A percentile compares a stretch with the other conserved stretches of the same genome.
phyloP scores from a whole-genome alignment of 257 asterid genomes.

The Voacanga thouarsii region DNA sequence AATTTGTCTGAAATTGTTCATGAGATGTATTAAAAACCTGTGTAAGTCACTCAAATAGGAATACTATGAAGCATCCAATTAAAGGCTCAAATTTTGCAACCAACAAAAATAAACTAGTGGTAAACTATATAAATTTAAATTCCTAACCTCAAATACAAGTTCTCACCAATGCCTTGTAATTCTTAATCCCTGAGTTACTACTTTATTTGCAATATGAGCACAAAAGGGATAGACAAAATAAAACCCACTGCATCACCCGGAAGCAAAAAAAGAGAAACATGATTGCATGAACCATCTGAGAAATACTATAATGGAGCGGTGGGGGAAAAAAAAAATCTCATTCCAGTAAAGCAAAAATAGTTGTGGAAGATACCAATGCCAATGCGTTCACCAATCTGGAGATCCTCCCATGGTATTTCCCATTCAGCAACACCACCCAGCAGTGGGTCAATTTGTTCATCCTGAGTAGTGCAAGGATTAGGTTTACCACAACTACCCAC shows the following conservation, averaged over 20 bases:
- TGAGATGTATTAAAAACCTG: conserved; percentile 5
- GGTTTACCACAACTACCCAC: conserved; percentile 34
- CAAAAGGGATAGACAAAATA: not conserved
- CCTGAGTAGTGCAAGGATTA: conserved; percentile 31
- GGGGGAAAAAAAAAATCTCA: not conserved
- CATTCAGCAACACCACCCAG: conserved; percentile 73
- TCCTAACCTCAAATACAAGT: not conserved
- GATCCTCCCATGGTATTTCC: conserved; percentile 96
- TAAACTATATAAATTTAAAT: not conserved
- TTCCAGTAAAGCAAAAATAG: conserved; percentile 2
- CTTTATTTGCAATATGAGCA: not conserved
- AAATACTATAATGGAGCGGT: not conserved
- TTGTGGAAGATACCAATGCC: conserved; percentile 63
- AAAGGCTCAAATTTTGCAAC: not conserved
- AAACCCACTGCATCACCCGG: not conserved
- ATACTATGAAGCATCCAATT: not conserved
- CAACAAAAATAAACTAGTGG: not conserved
- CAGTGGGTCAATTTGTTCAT: conserved; percentile 54
- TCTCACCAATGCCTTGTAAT: not conserved
- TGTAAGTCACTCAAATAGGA: not conserved
- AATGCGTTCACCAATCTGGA: conserved; percentile 92
- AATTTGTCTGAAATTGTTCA: not conserved
- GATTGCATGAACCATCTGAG: not conserved
- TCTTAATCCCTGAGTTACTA: not conserved
- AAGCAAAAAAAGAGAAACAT: not conserved